Percentiles rank a stretch among this genome's conserved stretches.
Conservation (phyloP, 2,329 filamentous ascomycete genomes). For the Ceratocystis destructans region DNA sequence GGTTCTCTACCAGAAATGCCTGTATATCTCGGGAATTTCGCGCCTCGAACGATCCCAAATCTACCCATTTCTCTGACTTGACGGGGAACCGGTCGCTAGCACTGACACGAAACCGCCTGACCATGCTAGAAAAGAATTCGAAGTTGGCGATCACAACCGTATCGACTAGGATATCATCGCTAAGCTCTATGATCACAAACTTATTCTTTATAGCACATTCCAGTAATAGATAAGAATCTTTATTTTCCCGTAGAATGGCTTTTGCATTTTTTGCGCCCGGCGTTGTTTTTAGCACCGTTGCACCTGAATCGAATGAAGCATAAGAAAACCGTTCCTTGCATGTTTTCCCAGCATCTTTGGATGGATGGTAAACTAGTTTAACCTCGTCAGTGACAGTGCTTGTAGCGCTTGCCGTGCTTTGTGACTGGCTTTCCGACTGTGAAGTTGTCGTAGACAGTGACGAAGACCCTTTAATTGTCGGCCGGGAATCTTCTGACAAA, state of each 20-base stretch:
- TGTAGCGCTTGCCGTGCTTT: neutral
- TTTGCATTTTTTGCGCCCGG: constrained; percentile 74
- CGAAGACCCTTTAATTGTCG: neutral
- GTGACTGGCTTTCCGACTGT: neutral
- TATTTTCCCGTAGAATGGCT: constrained; percentile 85
- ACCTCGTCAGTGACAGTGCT: constrained; percentile 2
- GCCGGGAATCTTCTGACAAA: neutral
- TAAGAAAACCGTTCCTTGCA: constrained; percentile 98
- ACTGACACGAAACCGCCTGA: constrained; percentile 77
- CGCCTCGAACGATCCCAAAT: constrained; percentile 77
- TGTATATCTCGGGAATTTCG: constrained; percentile 88
- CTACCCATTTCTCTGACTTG: constrained; percentile 82
- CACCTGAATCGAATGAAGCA: constrained; percentile 91
- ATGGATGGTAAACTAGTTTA: constrained; percentile 39
- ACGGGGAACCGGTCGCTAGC: constrained; percentile 92
- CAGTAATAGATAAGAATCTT: constrained; percentile 96
- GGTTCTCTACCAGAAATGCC: constrained; percentile 84
- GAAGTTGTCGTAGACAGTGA: neutral
- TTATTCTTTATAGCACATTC: constrained; percentile 79
- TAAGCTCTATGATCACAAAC: constrained; percentile 87
- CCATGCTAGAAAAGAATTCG: constrained; percentile 97
- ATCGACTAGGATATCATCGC: constrained; percentile 73
- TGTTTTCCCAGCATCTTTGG: constrained; percentile 89
- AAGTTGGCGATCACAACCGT: constrained; percentile 97
- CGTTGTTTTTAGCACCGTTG: constrained; percentile 83